A percentile compares a stretch with the other conserved stretches of the same genome.
These are phyloP conservation scores for Pythium dissotocum DNA, from an alignment of 352 stramenopile species.

Conservation along the genomic window DNA sequence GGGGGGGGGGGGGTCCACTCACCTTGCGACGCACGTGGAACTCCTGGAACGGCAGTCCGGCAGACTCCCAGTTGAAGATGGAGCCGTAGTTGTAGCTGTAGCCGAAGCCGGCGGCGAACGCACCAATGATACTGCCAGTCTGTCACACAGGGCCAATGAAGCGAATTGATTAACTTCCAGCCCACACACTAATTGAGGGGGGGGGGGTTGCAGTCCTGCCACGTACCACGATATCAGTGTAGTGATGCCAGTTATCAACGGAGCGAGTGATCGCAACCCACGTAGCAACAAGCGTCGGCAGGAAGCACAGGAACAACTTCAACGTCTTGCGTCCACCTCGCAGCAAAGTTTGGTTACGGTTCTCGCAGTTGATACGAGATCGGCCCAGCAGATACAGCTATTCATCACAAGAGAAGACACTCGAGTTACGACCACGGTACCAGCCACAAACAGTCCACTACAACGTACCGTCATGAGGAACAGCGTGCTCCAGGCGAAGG, in stretches of 20 bases:
- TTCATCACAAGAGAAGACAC: not conserved
- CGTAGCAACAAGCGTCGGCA: conserved; percentile 53
- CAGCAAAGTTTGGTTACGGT: conserved; percentile 46
- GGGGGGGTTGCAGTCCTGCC: too few species aligned
- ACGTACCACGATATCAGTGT: conserved; percentile 71
- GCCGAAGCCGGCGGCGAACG: conserved; percentile 39
- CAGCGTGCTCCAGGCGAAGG: conserved; percentile 70
- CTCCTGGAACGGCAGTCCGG: conserved; percentile 60
- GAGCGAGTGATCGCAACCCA: conserved; percentile 78
- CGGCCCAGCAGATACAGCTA: conserved; percentile 66
- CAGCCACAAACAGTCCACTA: too few species aligned
- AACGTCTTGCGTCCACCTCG: conserved; percentile 60
- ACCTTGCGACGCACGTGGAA: conserved; percentile 50
- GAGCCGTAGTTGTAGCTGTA: conserved; percentile 78
- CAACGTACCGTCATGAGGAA: conserved; percentile 52
- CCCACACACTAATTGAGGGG: not conserved
- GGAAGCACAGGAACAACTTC: conserved; percentile 69
- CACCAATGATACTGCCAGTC: conserved; percentile 53
- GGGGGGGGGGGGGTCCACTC: too few species aligned
- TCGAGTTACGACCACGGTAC: too few species aligned
- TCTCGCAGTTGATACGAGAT: conserved; percentile 55
- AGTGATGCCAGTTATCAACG: conserved; percentile 88
- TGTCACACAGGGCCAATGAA: not conserved
- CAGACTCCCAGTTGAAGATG: conserved; percentile 58
- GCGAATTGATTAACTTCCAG: not conserved